Evolutionary conservation across 176 grass and related monocot species (phyloP).

Genomic region (Zizania latifolia): DNA sequence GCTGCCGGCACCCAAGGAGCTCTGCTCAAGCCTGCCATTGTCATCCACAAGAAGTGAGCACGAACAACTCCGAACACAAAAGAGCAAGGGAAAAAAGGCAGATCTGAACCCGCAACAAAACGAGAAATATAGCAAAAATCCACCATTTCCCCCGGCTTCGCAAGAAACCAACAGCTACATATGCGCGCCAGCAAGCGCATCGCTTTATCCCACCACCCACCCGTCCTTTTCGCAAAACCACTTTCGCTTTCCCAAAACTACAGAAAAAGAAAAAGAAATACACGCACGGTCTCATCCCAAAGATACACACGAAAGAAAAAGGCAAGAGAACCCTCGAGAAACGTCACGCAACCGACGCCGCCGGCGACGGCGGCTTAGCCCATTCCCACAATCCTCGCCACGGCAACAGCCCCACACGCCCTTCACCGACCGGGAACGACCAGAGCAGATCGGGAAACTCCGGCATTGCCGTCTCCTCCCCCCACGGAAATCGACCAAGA

Average conservation of each 20-base stretch:
- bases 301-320: neutral
- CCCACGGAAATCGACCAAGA: neutral
- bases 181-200: constrained; percentile 11
- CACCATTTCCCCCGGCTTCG: neutral
- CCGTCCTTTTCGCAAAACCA: neutral
- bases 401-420: neutral
- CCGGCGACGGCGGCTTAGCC: neutral
- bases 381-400: neutral
- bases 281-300: neutral
- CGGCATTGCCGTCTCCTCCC: no score
- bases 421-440: neutral
- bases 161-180: constrained; percentile 20
- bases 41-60: neutral
- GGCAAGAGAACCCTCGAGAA: neutral
- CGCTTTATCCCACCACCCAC: constrained; percentile 1
- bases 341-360: neutral
- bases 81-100: neutral
- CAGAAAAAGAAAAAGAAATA: neutral
- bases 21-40: neutral
- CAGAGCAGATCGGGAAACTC: neutral
- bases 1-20: neutral
- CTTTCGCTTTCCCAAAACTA: neutral
- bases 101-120: neutral
- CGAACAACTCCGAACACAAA: neutral
- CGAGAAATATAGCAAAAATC: neutral